phyloP scores from a whole-genome alignment of 371 early-diverging fungal genomes.

The Mucor velutinosus region DNA sequence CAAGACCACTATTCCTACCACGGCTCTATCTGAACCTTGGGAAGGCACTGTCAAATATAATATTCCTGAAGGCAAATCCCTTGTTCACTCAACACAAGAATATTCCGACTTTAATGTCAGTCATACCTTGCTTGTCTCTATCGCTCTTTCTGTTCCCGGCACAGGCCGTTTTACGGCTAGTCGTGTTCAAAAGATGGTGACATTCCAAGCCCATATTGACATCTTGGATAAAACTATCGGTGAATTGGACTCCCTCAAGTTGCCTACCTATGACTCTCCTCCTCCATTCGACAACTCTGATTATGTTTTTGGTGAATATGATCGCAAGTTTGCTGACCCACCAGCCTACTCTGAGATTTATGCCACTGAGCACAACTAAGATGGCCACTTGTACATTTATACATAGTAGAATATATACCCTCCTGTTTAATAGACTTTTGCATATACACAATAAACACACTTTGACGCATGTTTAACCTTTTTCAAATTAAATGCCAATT shows the following conservation, averaged over 20 bases:
- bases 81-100: slow-evolving; percentile 19
- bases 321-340: slow-evolving; percentile 20
- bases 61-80: slow-evolving; percentile 1
- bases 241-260: slow-evolving; percentile 7
- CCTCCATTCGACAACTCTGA: slow-evolving; percentile 19
- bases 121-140: slow-evolving; percentile 12
- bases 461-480: background rate
- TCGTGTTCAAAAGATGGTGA: slow-evolving; percentile 13
- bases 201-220: slow-evolving; percentile 16
- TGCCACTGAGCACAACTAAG: background rate
- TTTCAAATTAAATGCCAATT: background rate
- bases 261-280: slow-evolving; percentile 20
- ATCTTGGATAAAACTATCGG: slow-evolving; percentile 8
- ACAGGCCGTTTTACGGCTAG: background rate
- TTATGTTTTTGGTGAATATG: slow-evolving; percentile 18
- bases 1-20: background rate
- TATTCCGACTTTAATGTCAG: slow-evolving; percentile 17
- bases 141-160: slow-evolving; percentile 13
- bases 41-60: slow-evolving; percentile 11
- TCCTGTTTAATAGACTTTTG: background rate
- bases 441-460: too few relatives aligned
- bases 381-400: background rate
- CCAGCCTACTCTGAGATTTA: slow-evolving; percentile 12
- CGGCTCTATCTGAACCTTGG: background rate
- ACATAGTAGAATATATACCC: background rate